Evolutionary conservation across 2,329 filamentous ascomycete genomes (phyloP), one percentile per base, ranked within the genome.

Genomic region (Neofusicoccum parvum): DNA sequence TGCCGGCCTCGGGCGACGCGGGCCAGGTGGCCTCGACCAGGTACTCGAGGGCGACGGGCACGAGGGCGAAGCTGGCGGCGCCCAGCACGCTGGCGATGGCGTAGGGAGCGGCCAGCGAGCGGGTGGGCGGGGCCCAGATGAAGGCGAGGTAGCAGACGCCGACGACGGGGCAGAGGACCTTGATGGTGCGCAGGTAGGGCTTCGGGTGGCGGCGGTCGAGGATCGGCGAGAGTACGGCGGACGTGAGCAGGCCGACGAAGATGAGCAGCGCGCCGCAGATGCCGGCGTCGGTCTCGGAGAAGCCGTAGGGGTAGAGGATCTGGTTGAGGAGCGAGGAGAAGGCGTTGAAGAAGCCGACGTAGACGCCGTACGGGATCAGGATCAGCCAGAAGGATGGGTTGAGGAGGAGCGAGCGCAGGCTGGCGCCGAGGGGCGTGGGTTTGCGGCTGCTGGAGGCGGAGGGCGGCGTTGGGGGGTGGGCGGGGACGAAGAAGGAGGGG

Each of bases 301-400:
- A 96, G 72, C 88, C 91, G 79, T 97, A 94, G 0, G 95, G 95
- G 45, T 87, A 82, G 69, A 98, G 86, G 75, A 98, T 92, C 75
- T 97, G 94, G 80, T 94, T 96, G 10, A 98, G 84, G 1, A 98
- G 86, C 1, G 91, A 91, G 58, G 93, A 96, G 70, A 94, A 83
- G 70, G 90, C 90, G 83, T 98, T 98, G 88, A 99, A 99, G 81
- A 95, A 90, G 72, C 91, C 93, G 67, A 97, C 92, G 77, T 93
- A 97, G 72, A 94, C 79, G 69, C 86, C 81, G 79, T 94, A 98
- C n/a, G 94, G 90, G 67, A 94, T 72, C 67, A 94, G 81, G 69
- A 97, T 79, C 68, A 97, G 85, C 85, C 89, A 96, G 78, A 96
- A 90, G 74, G 94, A 89, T 17, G 86, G 81, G 5, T 87, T 91